phyloP scores from a whole-genome alignment of 1,139 yeast species.

The Taiozyma sp. region DNA sequence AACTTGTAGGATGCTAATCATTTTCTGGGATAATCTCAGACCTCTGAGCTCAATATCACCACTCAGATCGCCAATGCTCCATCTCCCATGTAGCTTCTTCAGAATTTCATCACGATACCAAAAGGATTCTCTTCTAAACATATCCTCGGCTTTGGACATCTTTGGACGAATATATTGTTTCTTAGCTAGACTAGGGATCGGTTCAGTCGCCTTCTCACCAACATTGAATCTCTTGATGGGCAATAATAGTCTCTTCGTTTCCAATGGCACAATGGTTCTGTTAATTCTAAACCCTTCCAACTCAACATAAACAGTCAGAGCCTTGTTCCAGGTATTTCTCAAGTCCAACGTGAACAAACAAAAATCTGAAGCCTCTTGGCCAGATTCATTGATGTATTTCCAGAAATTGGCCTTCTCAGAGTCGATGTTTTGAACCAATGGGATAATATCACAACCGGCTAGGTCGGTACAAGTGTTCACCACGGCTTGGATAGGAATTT shows the following conservation, averaged over 20 bases:
- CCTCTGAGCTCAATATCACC: conserved; percentile 68
- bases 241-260: conserved; percentile 57
- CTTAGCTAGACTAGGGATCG: conserved; percentile 70
- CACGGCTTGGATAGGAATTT: conserved; percentile 62
- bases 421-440: conserved; percentile 33
- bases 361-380: conserved; percentile 38
- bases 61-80: conserved; percentile 45
- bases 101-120: conserved; percentile 77
- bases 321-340: conserved; percentile 64
- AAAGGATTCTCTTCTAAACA: conserved; percentile 55
- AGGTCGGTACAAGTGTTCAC: conserved; percentile 71
- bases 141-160: conserved; percentile 46
- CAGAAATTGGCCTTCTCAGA: conserved; percentile 14
- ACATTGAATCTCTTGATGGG: conserved; percentile 59
- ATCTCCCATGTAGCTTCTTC: conserved; percentile 53
- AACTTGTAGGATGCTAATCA: conserved; percentile 46
- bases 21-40: conserved; percentile 50
- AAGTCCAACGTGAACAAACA: conserved; percentile 65
- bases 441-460: conserved; percentile 69
- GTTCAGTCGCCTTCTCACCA: conserved; percentile 39
- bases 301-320: conserved; percentile 27
- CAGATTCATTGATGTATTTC: conserved; percentile 19
- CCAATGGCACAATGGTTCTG: conserved; percentile 29
- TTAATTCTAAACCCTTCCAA: conserved; percentile 42
- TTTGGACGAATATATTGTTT: conserved; percentile 70